Evolutionary conservation across 345 rosid species (phyloP), one percentile per base, ranked within the genome.

Genomic region (Arabis hirsuta): DNA sequence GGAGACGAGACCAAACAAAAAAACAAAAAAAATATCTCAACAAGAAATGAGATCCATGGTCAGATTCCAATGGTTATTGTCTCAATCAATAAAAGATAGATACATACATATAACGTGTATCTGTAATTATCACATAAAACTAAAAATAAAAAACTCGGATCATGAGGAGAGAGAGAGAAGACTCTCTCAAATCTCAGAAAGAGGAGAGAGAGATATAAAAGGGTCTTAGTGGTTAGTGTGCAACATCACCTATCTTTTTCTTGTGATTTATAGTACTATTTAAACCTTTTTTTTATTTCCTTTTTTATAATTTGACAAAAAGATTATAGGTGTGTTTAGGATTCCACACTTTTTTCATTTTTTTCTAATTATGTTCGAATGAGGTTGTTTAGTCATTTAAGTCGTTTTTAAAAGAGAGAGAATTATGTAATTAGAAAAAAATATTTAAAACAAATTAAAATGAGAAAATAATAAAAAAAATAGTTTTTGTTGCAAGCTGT

Each of bases 31-130:
- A 66, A 42, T 57, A 76, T 62, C 65, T 76, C 65, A 69, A 65
- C 13, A 22, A 65, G 55, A 64, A 48, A 70, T 12, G 67, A 71
- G 80, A 76, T 71, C 51, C 68, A 77, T 65, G 62, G 80, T 76
- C 76, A 71, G 80, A 71, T 76, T 69, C 62, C 43, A 57, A 64
- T 76, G 80, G 70, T 69, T 38, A 29, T 55, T 29, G 79, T 69
- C 76, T 12, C 76, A 50, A 71, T 71, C 80, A 38, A 77, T 57
- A 64, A 14, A 34, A 55, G 41, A 73, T 56, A 72, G 20, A 50
- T 32, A 55, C 62, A 71, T 55, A 76, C 47, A 46, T 22, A 48
- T 48, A 70, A 76, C 76, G 71, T 76, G 80, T 76, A 65, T 71
- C 34, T 71, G 62, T 71, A 64, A 65, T 54, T 63, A 56, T 63